phyloP scores from a whole-genome alignment of 371 early-diverging fungal species.

The Mortierella sp. region DNA sequence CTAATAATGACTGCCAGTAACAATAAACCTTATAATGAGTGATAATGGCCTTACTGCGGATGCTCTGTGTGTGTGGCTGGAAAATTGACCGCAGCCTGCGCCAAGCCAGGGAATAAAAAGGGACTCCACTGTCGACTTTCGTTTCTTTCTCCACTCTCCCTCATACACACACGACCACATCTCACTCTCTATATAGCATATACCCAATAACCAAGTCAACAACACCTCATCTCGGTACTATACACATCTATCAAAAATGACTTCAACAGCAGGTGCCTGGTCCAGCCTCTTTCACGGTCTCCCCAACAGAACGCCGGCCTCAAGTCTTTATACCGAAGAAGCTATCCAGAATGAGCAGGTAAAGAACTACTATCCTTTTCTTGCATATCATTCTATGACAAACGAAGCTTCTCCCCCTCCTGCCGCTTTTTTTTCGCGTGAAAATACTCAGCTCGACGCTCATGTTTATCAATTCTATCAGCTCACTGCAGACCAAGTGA shows the following conservation, averaged over 20 bases:
- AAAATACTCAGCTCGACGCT: background rate
- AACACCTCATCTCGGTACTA: background rate
- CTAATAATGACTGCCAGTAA: too few species aligned
- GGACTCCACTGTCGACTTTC: background rate
- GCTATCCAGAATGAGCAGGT: conserved; percentile 34
- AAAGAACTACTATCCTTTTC: background rate
- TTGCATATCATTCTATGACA: background rate
- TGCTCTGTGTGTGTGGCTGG: background rate
- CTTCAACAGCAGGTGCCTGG: conserved; percentile 34
- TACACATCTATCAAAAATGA: conserved; percentile 12
- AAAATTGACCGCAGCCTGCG: background rate
- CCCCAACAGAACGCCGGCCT: conserved; percentile 17
- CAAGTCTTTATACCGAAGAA: conserved; percentile 35
- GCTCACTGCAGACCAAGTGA: conserved; percentile 33
- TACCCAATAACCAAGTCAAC: too few species aligned
- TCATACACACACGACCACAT: background rate
- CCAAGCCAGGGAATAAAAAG: background rate
- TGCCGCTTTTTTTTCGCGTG: background rate
- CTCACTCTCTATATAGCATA: too few species aligned
- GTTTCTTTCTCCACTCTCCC: background rate
- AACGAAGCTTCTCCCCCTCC: background rate
- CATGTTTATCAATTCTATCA: background rate
- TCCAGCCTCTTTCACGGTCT: conserved; percentile 27
- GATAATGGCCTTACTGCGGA: too few species aligned
- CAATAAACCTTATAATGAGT: too few species aligned